These are phyloP conservation scores for Xylariaceae sp. DNA, from an alignment of 2,329 filamentous ascomycete species.

Conservation along the genomic window DNA sequence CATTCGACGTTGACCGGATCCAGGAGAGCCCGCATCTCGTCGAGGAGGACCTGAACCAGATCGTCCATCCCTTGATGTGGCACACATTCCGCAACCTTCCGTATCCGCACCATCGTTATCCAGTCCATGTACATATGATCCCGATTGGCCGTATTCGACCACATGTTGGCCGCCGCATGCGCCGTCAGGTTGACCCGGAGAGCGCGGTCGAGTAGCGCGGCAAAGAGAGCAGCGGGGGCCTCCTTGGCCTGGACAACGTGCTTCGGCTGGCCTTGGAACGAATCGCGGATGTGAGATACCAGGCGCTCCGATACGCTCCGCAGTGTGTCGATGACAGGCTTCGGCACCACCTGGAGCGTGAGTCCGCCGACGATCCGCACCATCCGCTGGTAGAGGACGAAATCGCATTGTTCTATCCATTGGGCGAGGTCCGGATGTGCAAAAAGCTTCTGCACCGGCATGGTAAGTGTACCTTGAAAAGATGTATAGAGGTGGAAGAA, in stretches of 20 bases:
- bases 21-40: conserved; percentile 64
- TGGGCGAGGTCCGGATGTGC: conserved; percentile 72
- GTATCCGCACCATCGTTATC: conserved; percentile 59
- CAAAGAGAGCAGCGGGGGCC: conserved; percentile 82
- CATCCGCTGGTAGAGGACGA: conserved; percentile 94
- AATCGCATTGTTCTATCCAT: conserved; percentile 96
- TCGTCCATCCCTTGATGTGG: conserved; percentile 63
- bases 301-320: conserved; percentile 79
- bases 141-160: conserved; percentile 81
- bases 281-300: conserved; percentile 74
- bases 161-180: conserved; percentile 87
- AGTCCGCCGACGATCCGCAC: conserved; percentile 85
- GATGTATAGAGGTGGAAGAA: conserved; percentile 94
- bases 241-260: conserved; percentile 86
- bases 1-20: conserved; percentile 62
- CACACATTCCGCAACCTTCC: conserved; percentile 59
- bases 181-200: conserved; percentile 89
- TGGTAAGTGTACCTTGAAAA: conserved; percentile 92
- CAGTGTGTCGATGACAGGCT: conserved; percentile 79
- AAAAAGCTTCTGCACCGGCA: conserved; percentile 91
- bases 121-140: conserved; percentile 96
- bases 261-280: conserved; percentile 76
- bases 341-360: conserved; percentile 85
- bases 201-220: conserved; percentile 77
- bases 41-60: conserved; percentile 55